Evolutionary conservation across 2,329 filamentous ascomycete genomes (phyloP), one percentile per base, ranked within the genome.

Genomic region (Tolypocladium nubicola): DNA sequence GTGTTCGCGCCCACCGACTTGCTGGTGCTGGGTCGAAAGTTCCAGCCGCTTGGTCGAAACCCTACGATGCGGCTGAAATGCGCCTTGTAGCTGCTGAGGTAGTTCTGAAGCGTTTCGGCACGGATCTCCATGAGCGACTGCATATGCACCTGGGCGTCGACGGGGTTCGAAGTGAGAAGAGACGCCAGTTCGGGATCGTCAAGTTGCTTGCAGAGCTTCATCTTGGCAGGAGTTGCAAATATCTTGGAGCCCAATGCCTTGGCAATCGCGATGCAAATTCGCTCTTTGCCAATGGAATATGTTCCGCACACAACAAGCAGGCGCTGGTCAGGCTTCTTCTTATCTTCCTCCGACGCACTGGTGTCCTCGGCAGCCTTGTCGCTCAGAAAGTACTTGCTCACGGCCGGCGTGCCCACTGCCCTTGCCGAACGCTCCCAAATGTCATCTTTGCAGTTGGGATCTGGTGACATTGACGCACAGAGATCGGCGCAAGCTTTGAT

Each of bases 281-380:
- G 87, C 71, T 99, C 94, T 73, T 99, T 99, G 67, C 94, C 94
- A 66, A 99, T 99, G 64, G 89, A 95, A 73, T 99, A 99, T 0
- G 94, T 99, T 50, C 94, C 94, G 60, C 96, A 95, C 8, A 99
- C 84, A 6, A 99, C 89, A 0, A 99, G 81, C 2, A 99, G 79
- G 5, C 90, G 86, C 52, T 89, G 64, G 62, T 67, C 61, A 62
- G 65, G 61, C 13, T 61, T 62, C 13, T 66, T 61, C 9, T 62
- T 58, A 35, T 61, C 61, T 1, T 61, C 61, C 1, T 59, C 55
- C 3, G 69, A 59, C 50, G 70, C 67, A 55, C 71, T 67, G 21
- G 64, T 65, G 35, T 67, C 64, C 3, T 64, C 63, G 7, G 68
- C 65, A 5, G 60, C 55, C 21, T 71, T 71, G 56, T 65, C 61